A percentile compares a stretch with the other conserved stretches of the same genome.
These are phyloP conservation scores for Lipomyces sp. DNA, from an alignment of 805 yeast species.

Conservation along the genomic window DNA sequence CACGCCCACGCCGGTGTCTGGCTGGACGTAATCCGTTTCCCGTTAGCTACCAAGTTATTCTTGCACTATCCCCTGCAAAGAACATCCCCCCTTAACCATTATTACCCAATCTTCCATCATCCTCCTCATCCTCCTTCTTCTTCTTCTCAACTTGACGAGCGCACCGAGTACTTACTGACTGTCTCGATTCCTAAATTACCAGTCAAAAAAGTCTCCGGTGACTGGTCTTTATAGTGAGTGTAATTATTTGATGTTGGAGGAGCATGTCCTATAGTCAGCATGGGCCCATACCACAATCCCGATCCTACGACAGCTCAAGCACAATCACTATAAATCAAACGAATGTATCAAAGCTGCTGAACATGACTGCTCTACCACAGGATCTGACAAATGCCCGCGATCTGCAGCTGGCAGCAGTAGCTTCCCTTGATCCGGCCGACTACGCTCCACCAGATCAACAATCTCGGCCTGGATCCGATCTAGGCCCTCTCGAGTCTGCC, in stretches of 20 bases:
- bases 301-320: not conserved
- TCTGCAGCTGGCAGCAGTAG: not conserved
- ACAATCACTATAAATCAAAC: not conserved
- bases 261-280: constrained; percentile 3
- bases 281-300: not conserved
- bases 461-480: not conserved
- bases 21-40: not conserved
- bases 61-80: too few relatives aligned
- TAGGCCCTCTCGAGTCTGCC: not conserved
- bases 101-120: not conserved
- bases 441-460: not conserved
- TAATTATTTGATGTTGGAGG: not conserved
- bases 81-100: not conserved
- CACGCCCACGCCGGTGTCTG: constrained; percentile 2
- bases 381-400: not conserved
- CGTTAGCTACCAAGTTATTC: too few relatives aligned
- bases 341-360: constrained; percentile 3
- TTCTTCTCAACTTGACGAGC: not conserved
- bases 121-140: not conserved
- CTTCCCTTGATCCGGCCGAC: not conserved
- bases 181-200: too few relatives aligned
- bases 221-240: not conserved
- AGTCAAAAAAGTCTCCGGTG: not conserved
- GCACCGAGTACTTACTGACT: not conserved
- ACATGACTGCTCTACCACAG: not conserved